Base-by-base conservation (phyloP, 2,329 filamentous ascomycete genomes). In the Chaetomiaceae sp. region DNA sequence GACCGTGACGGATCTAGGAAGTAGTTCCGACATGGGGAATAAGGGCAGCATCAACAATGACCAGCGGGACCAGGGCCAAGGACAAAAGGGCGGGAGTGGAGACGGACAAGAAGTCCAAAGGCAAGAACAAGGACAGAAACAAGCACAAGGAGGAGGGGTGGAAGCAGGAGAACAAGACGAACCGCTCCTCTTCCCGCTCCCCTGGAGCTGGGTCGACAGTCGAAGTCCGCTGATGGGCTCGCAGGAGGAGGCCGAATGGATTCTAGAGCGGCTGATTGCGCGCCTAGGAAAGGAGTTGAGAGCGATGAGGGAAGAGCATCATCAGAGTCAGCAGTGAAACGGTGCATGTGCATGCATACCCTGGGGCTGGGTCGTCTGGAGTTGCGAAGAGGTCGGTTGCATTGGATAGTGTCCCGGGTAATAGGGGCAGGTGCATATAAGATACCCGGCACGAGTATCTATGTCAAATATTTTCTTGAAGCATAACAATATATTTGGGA, bases 151-250 rank as follows among this genome's bases (percentile, higher is more conserved):
- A 10, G 9, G 18, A 14, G 29, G 8, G 4, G 29, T 7, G 2
- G 29, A 5, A 25, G 18, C 11, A 23, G 3, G 8, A 33, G 41
- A 7, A 32, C 5, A 27, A 18, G n/a, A 61, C 11, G 61, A 68
- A 18, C 25, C n/a, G n/a, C n/a, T n/a, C n/a, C n/a, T n/a, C n/a
- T n/a, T n/a, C n/a, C 20, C 67, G 37, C 63, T 69, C 37, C 57
- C 65, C 10, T 90, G 87, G 86, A 88, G 84, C 30, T 91, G 87
- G 87, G 76, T 90, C 1, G 86, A 84, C 0, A 76, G 34, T 18
- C 21, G 36, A n/a, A 46, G 42, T 7, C 49, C 49, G 34, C 43
- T 52, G 29, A 52, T 52, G 49, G 49, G 43, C 1, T 42, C 49
- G 13, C 49, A 47, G 37, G 49, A 52, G 36, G 49, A 52, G 37